phyloP scores from a whole-genome alignment of 352 stramenopile genomes.

The Saprolegnia diclina region DNA sequence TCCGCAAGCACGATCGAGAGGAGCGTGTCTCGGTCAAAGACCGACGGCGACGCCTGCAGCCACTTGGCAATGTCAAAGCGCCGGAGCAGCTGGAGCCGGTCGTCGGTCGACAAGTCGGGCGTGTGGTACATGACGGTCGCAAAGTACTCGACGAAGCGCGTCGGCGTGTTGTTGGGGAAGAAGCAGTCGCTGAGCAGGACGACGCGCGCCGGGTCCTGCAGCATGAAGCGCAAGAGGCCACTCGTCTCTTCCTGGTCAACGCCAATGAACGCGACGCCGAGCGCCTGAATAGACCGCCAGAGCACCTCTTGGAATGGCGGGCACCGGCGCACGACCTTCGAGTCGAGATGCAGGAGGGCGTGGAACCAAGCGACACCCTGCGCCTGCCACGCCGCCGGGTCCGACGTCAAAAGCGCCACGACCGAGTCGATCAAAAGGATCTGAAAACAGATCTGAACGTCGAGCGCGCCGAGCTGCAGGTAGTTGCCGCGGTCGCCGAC shows the following conservation, averaged over 20 bases:
- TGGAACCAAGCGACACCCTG: conserved; percentile 82
- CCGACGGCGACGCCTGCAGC: conserved; percentile 63
- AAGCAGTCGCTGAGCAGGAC: conserved; percentile 79
- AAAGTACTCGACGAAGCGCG: conserved; percentile 83
- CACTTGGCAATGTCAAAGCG: conserved; percentile 75
- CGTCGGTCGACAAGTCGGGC: conserved; percentile 57
- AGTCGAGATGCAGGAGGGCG: conserved; percentile 68
- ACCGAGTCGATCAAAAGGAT: conserved; percentile 79
- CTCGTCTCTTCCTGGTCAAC: conserved; percentile 78
- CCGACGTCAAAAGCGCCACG: conserved; percentile 44
- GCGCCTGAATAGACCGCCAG: conserved; percentile 75
- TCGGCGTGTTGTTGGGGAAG: conserved; percentile 58
- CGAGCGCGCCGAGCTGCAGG: conserved; percentile 7
- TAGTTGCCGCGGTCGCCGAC: conserved; percentile 13
- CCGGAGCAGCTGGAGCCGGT: conserved; percentile 62
- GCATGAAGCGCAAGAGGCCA: conserved; percentile 74
- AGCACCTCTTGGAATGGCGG: conserved; percentile 73
- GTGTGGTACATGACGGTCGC: conserved; percentile 76
- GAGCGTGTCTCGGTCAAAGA: conserved; percentile 78
- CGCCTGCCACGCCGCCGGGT: conserved; percentile 31
- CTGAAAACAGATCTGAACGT: conserved; percentile 48
- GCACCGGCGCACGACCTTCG: conserved; percentile 75
- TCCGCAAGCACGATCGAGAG: conserved; percentile 73
- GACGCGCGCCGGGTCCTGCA: conserved; percentile 76
- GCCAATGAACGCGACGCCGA: conserved; percentile 72